Percentiles rank a stretch among this genome's conserved stretches.
phyloP scores from a whole-genome alignment of 306 rosid species.

The Cucurbita maxima region DNA sequence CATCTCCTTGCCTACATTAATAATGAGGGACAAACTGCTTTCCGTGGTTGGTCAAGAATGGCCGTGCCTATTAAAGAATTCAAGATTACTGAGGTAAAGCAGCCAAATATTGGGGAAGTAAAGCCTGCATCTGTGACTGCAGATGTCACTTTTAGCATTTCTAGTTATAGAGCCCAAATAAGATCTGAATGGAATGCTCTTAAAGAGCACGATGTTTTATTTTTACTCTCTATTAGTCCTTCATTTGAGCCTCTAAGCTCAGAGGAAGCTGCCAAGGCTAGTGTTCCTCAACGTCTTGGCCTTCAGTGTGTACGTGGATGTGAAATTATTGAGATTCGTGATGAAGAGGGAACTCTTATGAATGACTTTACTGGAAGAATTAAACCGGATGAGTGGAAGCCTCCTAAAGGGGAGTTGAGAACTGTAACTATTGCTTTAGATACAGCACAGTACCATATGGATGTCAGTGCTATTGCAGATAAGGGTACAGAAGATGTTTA shows the following conservation, averaged over 20 bases:
- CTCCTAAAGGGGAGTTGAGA: conserved; percentile 93
- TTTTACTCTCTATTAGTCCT: conserved; percentile 75
- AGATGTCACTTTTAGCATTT: conserved; percentile 64
- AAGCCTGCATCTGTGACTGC: conserved; percentile 93
- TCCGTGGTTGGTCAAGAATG: conserved; percentile 99
- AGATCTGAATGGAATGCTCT: conserved; percentile 96
- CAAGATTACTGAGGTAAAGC: conserved; percentile 69
- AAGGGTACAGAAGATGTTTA: conserved; percentile 87
- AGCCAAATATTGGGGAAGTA: conserved; percentile 97
- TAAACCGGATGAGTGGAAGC: conserved; percentile 97
- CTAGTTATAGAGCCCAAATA: conserved; percentile 78
- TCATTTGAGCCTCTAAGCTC: conserved; percentile 84
- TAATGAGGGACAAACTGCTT: conserved; percentile 75
- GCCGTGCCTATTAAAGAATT: conserved; percentile 82
- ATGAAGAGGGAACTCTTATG: conserved; percentile 90
- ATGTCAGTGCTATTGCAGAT: conserved; percentile 78
- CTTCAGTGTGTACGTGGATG: conserved; percentile 91
- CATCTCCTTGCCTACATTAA: conserved; percentile 88
- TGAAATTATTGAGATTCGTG: conserved; percentile 79
- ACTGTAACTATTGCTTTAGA: conserved; percentile 92
- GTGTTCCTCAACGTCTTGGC: conserved; percentile 87
- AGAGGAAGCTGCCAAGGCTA: conserved; percentile 77
- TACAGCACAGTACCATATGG: conserved; percentile 98
- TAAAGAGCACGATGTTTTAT: conserved; percentile 89
- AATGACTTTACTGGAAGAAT: conserved; percentile 90